Base-by-base conservation (phyloP, 495 filamentous ascomycete genomes). In the Tricharina praecox region DNA sequence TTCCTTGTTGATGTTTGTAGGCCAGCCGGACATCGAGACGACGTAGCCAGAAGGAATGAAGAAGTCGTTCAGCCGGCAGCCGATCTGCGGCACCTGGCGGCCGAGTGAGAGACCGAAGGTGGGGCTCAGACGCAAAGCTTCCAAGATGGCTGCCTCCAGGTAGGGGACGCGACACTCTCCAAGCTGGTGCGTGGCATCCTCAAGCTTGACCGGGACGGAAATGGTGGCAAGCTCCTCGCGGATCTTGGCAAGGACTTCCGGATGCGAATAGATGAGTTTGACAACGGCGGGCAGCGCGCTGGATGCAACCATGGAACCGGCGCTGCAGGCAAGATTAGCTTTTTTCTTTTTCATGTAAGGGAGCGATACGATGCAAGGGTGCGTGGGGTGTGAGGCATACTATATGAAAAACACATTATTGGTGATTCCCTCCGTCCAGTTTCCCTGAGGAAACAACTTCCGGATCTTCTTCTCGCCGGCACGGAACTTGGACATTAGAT, bases 41-140 rank as follows among this genome's bases (percentile, higher is more conserved):
- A 47, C 39, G 41, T 60, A 62, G 10, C 55, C 60, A 13, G 56
- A 43, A 4, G 60, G 60, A 15, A 63, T 43, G 33, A 50, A 50
- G 36, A 48, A 59, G 23, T 62, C 51, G 33, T 60, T 54, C 4
- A 63, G 51, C n/a, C 55, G 36, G 26, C 60, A 55, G n/a, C 60
- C 60, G n/a, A 41, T 39, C 3, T 50, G 47, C 10, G 60, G 59
- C 0, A 53, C 58, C 2, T 28, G 33, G n/a, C 57, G 57, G 19
- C 52, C 49, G 7, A 60, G 36, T 13, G 57, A 20, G 20, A 60
- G 49, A 11, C 49, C 52, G n/a, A 52, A 53, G 19, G 49, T 28
- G 0, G 57, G 57, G 0, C 24, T 9, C 33, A 59, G 49, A 39
- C 57, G 57, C 19, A 54, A 49, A 15, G 56, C 52, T 45, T 60